Base-by-base conservation (phyloP, 306 rosid species). In the Cucurbita ficifolia region DNA sequence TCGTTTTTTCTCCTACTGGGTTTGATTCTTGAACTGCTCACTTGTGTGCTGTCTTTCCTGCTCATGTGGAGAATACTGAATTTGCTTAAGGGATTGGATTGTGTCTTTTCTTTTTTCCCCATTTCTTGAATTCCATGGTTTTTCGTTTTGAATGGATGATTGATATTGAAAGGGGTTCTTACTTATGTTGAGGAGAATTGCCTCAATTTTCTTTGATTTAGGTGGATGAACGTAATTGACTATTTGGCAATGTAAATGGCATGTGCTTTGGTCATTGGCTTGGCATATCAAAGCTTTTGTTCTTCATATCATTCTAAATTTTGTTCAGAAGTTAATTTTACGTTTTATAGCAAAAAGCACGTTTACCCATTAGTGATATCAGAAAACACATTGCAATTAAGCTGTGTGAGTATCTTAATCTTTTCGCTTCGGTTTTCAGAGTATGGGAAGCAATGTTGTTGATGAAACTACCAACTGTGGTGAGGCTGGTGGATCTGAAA, bases 391-490 rank as follows among this genome's bases (percentile, higher is more conserved):
- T 42, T 42, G 18, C 39, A 24, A 13, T 24, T 29, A 29, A 29
- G 33, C 3, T 29, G 40, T 3, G 39, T 0, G 72, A 68, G 56
- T 48, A 8, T 29, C 38, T 70, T 29, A 49, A 1, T 46, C 46
- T 4, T 70, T 70, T 70, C 33, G 29, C 45, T 70, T 70, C 33
- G 45, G 17, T 70, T 50, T 65, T 29, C 46, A 70, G 74, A 70
- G 74, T 29, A 93, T 94, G 98, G 97, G 93, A 75, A 91, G 86
- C 70, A 81, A 78, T 63, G 57, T 77, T 48, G 57, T 77, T 55
- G 87, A 74, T 49, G 82, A 75, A 73, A 65, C 84, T 72, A 74
- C 80, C 53, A 76, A 56, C 75, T 53, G 48, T 72, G 78, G 52
- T 82, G 83, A 48, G 63, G 76, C 79, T 68, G 97, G 72, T 81